Percentiles rank a stretch among this genome's conserved stretches.
These are phyloP conservation scores for Anthracocystis setariae DNA, from an alignment of 1,284 basidiomycete genomes.

Conservation along the genomic window DNA sequence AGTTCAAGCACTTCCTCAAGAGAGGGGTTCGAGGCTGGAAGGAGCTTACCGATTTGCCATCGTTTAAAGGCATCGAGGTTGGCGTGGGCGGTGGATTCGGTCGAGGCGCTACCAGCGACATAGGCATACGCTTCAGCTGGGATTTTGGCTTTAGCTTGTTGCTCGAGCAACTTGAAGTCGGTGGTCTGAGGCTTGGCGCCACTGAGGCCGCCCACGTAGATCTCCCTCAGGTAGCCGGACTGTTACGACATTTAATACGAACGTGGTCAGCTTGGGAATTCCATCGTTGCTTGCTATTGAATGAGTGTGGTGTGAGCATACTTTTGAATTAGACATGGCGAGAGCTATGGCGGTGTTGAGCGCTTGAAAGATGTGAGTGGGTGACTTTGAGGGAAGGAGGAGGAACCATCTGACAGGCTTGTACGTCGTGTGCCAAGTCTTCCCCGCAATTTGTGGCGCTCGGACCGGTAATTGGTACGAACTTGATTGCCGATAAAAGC, in stretches of 20 bases:
- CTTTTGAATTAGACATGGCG: slow-evolving; percentile 44
- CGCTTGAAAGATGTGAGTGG: background rate
- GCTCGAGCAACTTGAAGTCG: slow-evolving; percentile 40
- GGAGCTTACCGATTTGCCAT: slow-evolving; percentile 52
- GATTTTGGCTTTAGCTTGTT: slow-evolving; percentile 45
- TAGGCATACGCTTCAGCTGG: slow-evolving; percentile 53
- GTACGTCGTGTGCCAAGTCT: too few species aligned
- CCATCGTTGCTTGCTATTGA: background rate
- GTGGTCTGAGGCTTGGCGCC: slow-evolving; percentile 45
- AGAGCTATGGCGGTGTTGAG: too few species aligned
- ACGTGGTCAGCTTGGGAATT: background rate
- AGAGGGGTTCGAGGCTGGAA: background rate
- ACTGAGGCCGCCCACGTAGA: slow-evolving; percentile 52
- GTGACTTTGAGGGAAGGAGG: too few species aligned
- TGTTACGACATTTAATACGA: background rate
- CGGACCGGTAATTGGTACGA: background rate
- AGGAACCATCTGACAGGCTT: too few species aligned
- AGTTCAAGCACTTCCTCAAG: background rate
- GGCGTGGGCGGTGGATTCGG: slow-evolving; percentile 41
- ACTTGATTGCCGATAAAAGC: slow-evolving; percentile 5
- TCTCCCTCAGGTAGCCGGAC: slow-evolving; percentile 53
- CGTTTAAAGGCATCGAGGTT: slow-evolving; percentile 48
- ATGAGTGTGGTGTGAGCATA: background rate
- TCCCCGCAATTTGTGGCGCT: slow-evolving; percentile 4
- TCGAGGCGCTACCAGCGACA: slow-evolving; percentile 57